Evolutionary conservation across 352 stramenopile genomes (phyloP), one percentile per base, ranked within the genome.

Genomic region (Aphanomyces invadans): DNA sequence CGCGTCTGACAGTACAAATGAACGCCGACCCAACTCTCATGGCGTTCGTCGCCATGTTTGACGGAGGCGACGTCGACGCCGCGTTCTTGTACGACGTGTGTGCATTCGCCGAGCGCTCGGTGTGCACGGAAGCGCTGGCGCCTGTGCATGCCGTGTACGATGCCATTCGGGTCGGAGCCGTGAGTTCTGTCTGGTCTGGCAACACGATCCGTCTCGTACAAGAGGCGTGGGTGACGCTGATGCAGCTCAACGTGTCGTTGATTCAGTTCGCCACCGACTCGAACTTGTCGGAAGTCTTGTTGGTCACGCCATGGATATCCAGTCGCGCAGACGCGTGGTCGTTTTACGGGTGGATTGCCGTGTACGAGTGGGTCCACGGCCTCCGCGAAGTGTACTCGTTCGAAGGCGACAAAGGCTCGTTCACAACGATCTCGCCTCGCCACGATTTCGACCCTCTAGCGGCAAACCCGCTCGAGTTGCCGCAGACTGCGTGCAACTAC

Each of bases 391-490:
- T 29, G 1, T 11, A 48, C 10, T 5, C 15, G n/a, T 48, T 63
- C 19, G 55, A 63, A 9, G 25, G 26, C 1, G 55, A 63, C 42
- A 1, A 4, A 4, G 32, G 32, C 2, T 5, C 3, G 10, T 48
- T 48, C 42, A 33, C 0, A 1, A 12, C 48, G 21, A 12, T 63
- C 21, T 32, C 55, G 21, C 1, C 19, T 4, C 19, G 42, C 3
- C 29, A n/a, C 9, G 26, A 19, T 7, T n/a, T 31, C 15, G 25
- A 17, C 7, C 28, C 21, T 12, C 19, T 63, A 17, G 26, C 55
- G 21, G 55, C 55, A 26, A 63, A 46, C 42, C 55, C 55, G 3
- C 42, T 63, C 5, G 55, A 63, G 42, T 25, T 63, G n/a, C 55
- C 55, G 7, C 19, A 48, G 1, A 29, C 46, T 48, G 55, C 28